These are phyloP conservation scores for Apium graveolens DNA, from an alignment of 129 eudicot genomes.

Conservation along the genomic window DNA sequence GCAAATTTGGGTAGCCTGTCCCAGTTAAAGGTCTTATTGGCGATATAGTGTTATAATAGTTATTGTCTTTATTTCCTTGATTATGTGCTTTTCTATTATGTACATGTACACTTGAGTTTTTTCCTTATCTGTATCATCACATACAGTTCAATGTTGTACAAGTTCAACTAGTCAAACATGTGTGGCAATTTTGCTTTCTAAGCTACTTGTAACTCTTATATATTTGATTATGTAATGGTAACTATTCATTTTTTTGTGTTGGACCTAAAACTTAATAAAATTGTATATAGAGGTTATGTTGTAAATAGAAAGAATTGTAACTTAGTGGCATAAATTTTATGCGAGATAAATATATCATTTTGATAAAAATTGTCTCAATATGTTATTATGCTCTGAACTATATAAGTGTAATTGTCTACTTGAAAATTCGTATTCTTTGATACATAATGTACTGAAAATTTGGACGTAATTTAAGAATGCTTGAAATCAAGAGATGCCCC, in stretches of 20 bases:
- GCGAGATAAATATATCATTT: too few relatives aligned
- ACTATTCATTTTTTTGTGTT: background rate
- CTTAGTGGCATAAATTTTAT: too few relatives aligned
- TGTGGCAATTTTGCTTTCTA: background rate
- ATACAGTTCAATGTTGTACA: background rate
- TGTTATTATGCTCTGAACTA: too few relatives aligned
- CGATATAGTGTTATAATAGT: constrained; percentile 6
- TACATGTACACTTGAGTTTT: constrained; percentile 8
- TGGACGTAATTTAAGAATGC: too few relatives aligned
- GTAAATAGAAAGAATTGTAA: background rate
- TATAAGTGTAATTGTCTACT: too few relatives aligned
- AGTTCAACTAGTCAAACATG: background rate
- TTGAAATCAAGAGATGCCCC: too few relatives aligned
- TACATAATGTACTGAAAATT: too few relatives aligned
- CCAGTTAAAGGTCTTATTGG: constrained; percentile 5
- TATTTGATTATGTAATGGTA: background rate
- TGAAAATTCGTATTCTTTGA: too few relatives aligned
- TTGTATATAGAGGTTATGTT: too few relatives aligned
- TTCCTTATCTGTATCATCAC: background rate
- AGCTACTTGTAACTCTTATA: background rate
- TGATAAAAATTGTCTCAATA: too few relatives aligned
- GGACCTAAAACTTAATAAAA: background rate
- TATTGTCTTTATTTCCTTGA: background rate
- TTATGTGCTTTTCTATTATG: background rate
- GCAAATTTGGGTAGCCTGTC: constrained; percentile 8